phyloP scores from a whole-genome alignment of 768 basidiomycete genomes.

The Termitomyces sp. region DNA sequence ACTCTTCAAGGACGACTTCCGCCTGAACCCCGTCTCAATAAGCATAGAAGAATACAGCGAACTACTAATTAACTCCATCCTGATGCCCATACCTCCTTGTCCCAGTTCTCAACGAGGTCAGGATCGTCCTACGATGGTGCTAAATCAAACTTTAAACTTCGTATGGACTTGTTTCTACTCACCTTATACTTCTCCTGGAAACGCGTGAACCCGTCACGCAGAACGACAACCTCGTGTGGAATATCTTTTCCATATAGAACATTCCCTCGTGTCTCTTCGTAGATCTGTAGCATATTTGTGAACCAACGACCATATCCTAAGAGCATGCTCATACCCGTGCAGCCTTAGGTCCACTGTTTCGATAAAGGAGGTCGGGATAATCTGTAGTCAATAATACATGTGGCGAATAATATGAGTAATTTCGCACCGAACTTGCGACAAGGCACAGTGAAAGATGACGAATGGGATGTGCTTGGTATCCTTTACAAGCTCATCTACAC shows the following conservation, averaged over 20 bases:
- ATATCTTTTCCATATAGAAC: slow-evolving; percentile 37
- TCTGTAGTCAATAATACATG: not conserved
- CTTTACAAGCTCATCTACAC: slow-evolving; percentile 53
- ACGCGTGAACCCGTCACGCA: slow-evolving; percentile 65
- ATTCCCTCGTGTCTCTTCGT: slow-evolving; percentile 54
- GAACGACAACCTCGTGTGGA: slow-evolving; percentile 53
- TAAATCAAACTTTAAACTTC: not conserved
- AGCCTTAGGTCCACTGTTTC: slow-evolving; percentile 66
- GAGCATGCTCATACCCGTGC: slow-evolving; percentile 47
- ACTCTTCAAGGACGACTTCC: slow-evolving; percentile 12
- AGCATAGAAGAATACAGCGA: not conserved
- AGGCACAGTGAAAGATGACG: slow-evolving; percentile 74
- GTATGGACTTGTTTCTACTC: not conserved
- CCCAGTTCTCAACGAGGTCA: slow-evolving; percentile 73
- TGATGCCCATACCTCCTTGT: slow-evolving; percentile 54
- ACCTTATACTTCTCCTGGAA: slow-evolving; percentile 73
- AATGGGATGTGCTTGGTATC: slow-evolving; percentile 55
- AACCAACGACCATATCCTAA: not conserved
- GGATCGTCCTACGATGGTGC: slow-evolving; percentile 45
- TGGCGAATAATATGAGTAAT: not conserved
- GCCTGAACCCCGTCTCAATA: not conserved
- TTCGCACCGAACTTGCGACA: slow-evolving; percentile 72
- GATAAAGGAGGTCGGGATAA: not conserved
- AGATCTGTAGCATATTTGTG: slow-evolving; percentile 40
- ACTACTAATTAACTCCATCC: slow-evolving; percentile 25